These are phyloP conservation scores for Arthrobotrys pseudoclavata DNA, from an alignment of 2,329 filamentous ascomycete species.

Conservation along the genomic window DNA sequence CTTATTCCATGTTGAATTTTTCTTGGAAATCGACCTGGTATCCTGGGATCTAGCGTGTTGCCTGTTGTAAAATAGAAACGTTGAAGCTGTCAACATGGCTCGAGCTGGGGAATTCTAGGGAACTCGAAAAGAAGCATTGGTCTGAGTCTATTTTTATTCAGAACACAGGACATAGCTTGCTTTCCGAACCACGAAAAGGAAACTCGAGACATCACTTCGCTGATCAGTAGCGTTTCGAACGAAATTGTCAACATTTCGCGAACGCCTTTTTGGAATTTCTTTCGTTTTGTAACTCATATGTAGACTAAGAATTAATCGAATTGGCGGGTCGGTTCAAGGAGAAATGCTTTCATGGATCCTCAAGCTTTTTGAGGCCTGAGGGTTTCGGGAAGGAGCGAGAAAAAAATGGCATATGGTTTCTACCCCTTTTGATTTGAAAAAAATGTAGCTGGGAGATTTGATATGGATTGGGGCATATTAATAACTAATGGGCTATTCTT, in stretches of 20 bases:
- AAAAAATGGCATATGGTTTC: conserved; percentile 27
- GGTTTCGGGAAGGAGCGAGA: conserved; percentile 59
- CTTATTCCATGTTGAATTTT: conserved; percentile 1
- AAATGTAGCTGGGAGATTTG: conserved; percentile 34
- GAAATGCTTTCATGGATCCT: conserved; percentile 20
- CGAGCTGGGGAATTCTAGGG: conserved; percentile 11
- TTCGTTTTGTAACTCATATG: background rate
- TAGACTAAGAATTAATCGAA: background rate
- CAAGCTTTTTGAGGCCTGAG: conserved; percentile 22
- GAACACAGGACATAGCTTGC: background rate
- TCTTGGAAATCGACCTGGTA: background rate
- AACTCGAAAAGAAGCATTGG: conserved; percentile 15
- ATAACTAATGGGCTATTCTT: conserved; percentile 44
- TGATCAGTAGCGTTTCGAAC: conserved; percentile 16
- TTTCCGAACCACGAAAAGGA: conserved; percentile 5
- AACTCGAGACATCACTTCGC: conserved; percentile 16
- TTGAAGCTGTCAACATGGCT: conserved; percentile 9
- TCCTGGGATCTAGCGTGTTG: background rate
- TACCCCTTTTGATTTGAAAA: conserved; percentile 47
- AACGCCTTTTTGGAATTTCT: conserved; percentile 18
- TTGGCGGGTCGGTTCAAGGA: conserved; percentile 17
- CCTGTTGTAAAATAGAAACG: conserved; percentile 8
- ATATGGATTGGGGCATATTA: conserved; percentile 45
- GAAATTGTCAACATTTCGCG: conserved; percentile 27
- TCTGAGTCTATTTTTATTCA: conserved; percentile 26